phyloP scores from a whole-genome alignment of 2,329 filamentous ascomycete species.

The Penicillium sumatraense region DNA sequence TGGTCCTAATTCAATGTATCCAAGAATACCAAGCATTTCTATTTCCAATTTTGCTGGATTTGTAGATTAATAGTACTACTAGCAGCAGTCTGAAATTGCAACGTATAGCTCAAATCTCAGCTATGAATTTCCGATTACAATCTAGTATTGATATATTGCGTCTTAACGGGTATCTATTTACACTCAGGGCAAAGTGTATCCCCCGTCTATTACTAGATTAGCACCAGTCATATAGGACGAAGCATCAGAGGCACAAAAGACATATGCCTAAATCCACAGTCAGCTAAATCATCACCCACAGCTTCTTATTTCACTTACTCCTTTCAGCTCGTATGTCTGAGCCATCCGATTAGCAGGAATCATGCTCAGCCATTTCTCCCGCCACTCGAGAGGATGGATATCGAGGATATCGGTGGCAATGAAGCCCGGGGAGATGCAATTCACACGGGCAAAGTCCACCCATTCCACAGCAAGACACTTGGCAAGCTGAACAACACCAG shows the following conservation, averaged over 20 bases:
- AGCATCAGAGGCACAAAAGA: constrained; percentile 53
- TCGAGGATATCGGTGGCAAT: constrained; percentile 47
- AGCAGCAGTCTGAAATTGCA: too few relatives aligned
- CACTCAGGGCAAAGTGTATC: constrained; percentile 45
- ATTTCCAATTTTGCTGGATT: too few relatives aligned
- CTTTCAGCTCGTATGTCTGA: constrained; percentile 45
- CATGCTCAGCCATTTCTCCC: constrained; percentile 44
- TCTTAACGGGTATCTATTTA: too few relatives aligned
- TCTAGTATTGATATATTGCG: too few relatives aligned
- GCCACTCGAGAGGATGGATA: constrained; percentile 41
- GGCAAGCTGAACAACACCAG: constrained; percentile 17
- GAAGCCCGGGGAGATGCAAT: constrained; percentile 43
- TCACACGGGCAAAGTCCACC: constrained; percentile 21
- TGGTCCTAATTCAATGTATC: too few relatives aligned
- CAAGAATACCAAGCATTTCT: too few relatives aligned
- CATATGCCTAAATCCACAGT: constrained; percentile 37
- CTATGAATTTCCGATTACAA: too few relatives aligned
- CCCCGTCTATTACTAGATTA: constrained; percentile 54
- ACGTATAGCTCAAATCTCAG: too few relatives aligned
- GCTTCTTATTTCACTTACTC: constrained; percentile 25
- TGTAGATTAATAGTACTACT: too few relatives aligned
- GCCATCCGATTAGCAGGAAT: constrained; percentile 45
- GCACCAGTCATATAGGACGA: constrained; percentile 56
- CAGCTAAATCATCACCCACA: too few relatives aligned
- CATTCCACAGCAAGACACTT: constrained; percentile 21